phyloP scores from a whole-genome alignment of 2,329 filamentous ascomycete species.

The Colletotrichum agaves region DNA sequence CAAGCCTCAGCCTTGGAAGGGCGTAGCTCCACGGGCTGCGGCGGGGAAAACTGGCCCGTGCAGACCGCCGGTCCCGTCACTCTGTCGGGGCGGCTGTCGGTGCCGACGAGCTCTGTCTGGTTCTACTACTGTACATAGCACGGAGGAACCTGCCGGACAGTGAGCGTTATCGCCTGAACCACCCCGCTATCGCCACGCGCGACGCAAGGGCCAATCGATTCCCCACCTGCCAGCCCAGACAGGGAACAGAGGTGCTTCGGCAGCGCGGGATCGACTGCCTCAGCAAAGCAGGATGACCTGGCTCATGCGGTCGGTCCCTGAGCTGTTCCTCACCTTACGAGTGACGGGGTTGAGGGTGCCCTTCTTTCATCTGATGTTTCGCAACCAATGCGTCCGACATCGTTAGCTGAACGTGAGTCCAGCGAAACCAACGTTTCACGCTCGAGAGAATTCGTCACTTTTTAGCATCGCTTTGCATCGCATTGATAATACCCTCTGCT shows the following conservation, averaged over 20 bases:
- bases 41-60: neutral
- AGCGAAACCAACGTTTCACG: constrained; percentile 35
- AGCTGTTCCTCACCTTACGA: constrained; percentile 13
- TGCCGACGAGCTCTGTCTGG: neutral
- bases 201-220: constrained; percentile 26
- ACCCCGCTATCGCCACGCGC: constrained; percentile 1
- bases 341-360: neutral
- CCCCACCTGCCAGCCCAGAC: constrained; percentile 26
- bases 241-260: constrained; percentile 27
- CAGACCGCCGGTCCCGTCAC: no score
- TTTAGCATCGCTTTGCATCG: constrained; percentile 34
- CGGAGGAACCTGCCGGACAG: neutral
- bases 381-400: constrained; percentile 26
- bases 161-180: neutral
- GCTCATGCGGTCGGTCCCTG: constrained; percentile 27
- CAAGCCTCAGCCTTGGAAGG: no score
- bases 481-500: constrained; percentile 32
- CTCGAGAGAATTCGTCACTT: constrained; percentile 27
- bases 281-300: constrained; percentile 25
- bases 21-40: no score
- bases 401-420: constrained; percentile 20
- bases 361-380: constrained; percentile 30
- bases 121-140: no score
- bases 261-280: constrained; percentile 33
- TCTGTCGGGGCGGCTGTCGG: neutral